Base-by-base conservation (phyloP, 129 eudicot species). In the Daucus carota region DNA sequence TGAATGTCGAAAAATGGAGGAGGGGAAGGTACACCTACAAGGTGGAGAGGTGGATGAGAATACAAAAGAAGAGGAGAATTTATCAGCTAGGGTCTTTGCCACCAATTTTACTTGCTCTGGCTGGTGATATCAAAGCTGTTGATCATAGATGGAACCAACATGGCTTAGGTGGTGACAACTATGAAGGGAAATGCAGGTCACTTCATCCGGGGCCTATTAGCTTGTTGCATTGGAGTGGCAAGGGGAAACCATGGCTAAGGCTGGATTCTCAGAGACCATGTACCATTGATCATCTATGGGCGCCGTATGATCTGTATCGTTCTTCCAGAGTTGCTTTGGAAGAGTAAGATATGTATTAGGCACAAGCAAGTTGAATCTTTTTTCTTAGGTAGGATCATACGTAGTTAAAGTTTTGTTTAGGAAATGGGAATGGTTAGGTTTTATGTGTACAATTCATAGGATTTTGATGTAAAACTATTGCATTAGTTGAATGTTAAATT, bases 241-340 rank as follows among this genome's bases (percentile, higher is more conserved):
- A 67, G 24, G 72, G 45, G 0, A 67, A 67, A 34, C 72, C 72
- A 14, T 67, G 72, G 72, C 12, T 67, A 8, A n/a, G 72, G 26
- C n/a, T 67, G 0, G 72, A 67, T 67, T 32, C 72, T 16, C 1
- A 22, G 34, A 67, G n/a, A 13, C 44, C 72, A 1, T 67, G 72
- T 20, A 34, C 44, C 72, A 16, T 67, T 67, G 72, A 67, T 67
- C 44, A 67, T 67, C 42, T 67, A 2, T 67, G 72, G 72, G 72
- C 72, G 14, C 72, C 72, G 15, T 67, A 67, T 67, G 72, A 67
- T 67, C 44, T 67, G 42, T 18, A 36, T 34, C 72, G 72, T 34
- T 67, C 72, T 5, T 34, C 72, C 52, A 83, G 74, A 82, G 85
- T 71, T 1, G 75, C 76, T n/a, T 41, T 81, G 3, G 60, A 45